phyloP scores from a whole-genome alignment of 495 filamentous ascomycete species.

The Achaetomiella virescens region DNA sequence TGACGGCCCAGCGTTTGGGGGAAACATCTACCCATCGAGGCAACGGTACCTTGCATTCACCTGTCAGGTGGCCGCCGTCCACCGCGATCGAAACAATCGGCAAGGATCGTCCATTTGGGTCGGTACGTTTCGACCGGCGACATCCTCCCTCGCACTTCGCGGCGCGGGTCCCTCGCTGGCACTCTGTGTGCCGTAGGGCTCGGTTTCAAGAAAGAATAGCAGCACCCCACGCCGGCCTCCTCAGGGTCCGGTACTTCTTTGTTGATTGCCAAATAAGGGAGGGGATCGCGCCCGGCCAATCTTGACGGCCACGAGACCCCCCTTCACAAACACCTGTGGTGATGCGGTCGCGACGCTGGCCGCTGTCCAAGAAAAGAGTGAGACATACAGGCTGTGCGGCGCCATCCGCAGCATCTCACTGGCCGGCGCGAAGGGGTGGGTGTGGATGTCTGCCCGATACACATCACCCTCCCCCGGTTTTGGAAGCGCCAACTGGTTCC shows the following conservation, averaged over 20 bases:
- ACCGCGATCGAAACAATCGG: conserved; percentile 7
- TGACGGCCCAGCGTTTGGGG: background rate
- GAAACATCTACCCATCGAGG: background rate
- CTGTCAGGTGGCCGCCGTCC: conserved; percentile 6
- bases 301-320: conserved; percentile 41
- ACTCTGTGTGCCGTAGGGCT: conserved; percentile 10
- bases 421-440: conserved; percentile 35
- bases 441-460: conserved; percentile 40
- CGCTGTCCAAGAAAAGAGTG: conserved; percentile 37
- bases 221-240: background rate
- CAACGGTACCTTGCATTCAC: conserved; percentile 13
- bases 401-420: conserved; percentile 37
- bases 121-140: background rate
- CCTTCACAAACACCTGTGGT: conserved; percentile 35
- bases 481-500: conserved; percentile 49
- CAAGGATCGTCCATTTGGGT: background rate
- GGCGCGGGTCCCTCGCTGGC: too few species aligned
- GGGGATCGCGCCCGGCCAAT: conserved; percentile 29
- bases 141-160: background rate
- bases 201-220: conserved; percentile 19
- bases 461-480: conserved; percentile 37
- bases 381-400: conserved; percentile 44
- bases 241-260: background rate
- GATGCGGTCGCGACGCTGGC: conserved; percentile 27
- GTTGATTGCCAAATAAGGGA: conserved; percentile 6